Percentiles rank a stretch among this genome's conserved stretches.
Conservation (phyloP, 148 eudicot species). For the Mesembryanthemum crystallinum region DNA sequence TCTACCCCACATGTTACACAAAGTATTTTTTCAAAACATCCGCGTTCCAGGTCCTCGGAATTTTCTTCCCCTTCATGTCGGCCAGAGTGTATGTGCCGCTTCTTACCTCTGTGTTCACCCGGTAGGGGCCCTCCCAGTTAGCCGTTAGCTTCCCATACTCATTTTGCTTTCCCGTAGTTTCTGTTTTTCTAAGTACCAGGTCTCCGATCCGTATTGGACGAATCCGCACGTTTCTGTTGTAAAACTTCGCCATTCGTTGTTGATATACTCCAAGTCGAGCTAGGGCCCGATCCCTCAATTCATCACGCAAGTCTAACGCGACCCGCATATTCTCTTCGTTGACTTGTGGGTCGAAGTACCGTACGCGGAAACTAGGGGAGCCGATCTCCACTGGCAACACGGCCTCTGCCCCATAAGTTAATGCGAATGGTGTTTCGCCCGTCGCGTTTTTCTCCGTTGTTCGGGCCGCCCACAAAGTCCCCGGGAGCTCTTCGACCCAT, state of each 20-base stretch:
- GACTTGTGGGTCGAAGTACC: too few relatives aligned
- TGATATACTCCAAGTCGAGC: too few relatives aligned
- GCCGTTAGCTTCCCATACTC: background rate
- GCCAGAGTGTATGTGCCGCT: background rate
- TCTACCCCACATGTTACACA: too few relatives aligned
- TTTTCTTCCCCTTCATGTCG: background rate
- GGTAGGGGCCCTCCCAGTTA: background rate
- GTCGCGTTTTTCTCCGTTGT: background rate
- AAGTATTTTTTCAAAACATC: background rate
- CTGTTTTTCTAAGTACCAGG: background rate
- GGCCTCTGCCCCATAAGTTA: background rate
- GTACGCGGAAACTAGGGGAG: background rate
- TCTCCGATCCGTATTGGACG: background rate
- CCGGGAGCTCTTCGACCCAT: background rate
- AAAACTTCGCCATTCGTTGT: background rate
- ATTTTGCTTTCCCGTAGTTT: background rate
- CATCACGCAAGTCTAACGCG: too few relatives aligned
- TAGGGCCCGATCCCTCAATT: too few relatives aligned
- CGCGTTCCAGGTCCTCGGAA: background rate
- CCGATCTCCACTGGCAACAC: background rate
- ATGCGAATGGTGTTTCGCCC: background rate
- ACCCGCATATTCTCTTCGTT: too few relatives aligned
- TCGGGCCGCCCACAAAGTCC: background rate
- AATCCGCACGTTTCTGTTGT: background rate
- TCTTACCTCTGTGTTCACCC: background rate